Base-by-base conservation (phyloP, 1,284 basidiomycete genomes). In the Phellopilus nigrolimitatus region DNA sequence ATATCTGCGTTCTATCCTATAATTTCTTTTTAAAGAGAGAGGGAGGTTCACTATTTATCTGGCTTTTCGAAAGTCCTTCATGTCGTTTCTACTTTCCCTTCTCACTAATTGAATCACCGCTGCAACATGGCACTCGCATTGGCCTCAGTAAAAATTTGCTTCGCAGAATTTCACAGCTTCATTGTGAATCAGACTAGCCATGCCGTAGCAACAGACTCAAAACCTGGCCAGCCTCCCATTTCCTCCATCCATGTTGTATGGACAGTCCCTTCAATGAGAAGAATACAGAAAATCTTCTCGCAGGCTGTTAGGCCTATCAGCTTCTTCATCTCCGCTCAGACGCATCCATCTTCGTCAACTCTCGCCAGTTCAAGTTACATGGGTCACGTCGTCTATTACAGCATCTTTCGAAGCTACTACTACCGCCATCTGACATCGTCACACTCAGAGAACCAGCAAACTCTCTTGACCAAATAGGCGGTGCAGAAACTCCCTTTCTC, bases 301-400 rank as follows among this genome's bases (percentile, higher is more conserved):
- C 31, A n/a, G 31, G n/a, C n/a, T 33, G 10, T 6, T n/a, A 33
- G 10, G 31, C 6, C 31, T 33, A 33, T 33, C n/a, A 33, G 31
- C n/a, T 33, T 33, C 31, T 6, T 38, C 44, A 38, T 31, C 30
- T 17, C 50, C 50, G 9, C 34, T 51, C 31, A 27, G 36, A n/a
- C 31, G 39, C 22, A 30, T 45, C 34, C 53, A 46, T 28, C 21
- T 25, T 33, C 53, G 53, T 22, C 53, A 50, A 25, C 36, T 50
- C 15, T 39, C 52, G 6, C 42, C 22, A 27, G 15, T 37, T 8
- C 33, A 33, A 25, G 46, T 44, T 13, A 8, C 21, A 12, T 46
- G 42, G 42, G 31, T 37, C 13, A 54, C 47, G 7, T 19, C 28
- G 2, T 39, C 47, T 10, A 12, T 27, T 3, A 10, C 47, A 4